These are phyloP conservation scores for Myriangium duriaei DNA, from an alignment of 2,329 filamentous ascomycete species.

Conservation along the genomic window DNA sequence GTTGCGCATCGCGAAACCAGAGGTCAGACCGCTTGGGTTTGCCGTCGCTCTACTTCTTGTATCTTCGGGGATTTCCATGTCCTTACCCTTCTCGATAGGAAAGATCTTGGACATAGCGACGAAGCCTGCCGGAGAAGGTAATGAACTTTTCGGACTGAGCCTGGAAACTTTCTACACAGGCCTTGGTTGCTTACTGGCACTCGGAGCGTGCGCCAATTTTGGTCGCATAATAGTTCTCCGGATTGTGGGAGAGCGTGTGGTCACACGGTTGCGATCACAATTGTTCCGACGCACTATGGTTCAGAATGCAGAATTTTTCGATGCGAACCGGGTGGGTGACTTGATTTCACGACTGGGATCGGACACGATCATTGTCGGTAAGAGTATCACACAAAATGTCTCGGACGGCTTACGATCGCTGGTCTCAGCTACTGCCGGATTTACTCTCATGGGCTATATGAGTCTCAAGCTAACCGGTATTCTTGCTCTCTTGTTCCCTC, in stretches of 20 bases:
- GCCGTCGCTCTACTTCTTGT: constrained; percentile 79
- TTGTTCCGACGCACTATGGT: constrained; percentile 85
- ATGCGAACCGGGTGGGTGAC: constrained; percentile 92
- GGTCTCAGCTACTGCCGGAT: constrained; percentile 80
- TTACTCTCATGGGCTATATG: constrained; percentile 90
- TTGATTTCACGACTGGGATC: constrained; percentile 90
- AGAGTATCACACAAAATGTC: constrained; percentile 95
- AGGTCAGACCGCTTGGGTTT: constrained; percentile 62
- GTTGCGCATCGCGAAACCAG: constrained; percentile 77
- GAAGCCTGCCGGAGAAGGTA: constrained; percentile 47
- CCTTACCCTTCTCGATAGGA: constrained; percentile 90
- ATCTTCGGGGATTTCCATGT: constrained; percentile 89
- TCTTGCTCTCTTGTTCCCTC: constrained; percentile 75
- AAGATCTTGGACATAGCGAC: constrained; percentile 89
- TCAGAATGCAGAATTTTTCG: constrained; percentile 98
- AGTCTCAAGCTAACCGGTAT: constrained; percentile 82
- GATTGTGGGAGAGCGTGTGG: constrained; percentile 89
- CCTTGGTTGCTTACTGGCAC: constrained; percentile 57
- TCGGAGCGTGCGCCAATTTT: constrained; percentile 86
- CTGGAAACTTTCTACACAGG: constrained; percentile 79
- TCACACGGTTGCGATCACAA: constrained; percentile 75
- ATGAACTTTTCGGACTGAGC: constrained; percentile 68
- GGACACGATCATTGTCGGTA: constrained; percentile 95
- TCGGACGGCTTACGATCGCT: constrained; percentile 87
- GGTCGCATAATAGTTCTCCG: constrained; percentile 84